These are phyloP conservation scores for Pseudonitzschia delicatissima DNA, from an alignment of 108 stramenopile genomes.

Conservation along the genomic window DNA sequence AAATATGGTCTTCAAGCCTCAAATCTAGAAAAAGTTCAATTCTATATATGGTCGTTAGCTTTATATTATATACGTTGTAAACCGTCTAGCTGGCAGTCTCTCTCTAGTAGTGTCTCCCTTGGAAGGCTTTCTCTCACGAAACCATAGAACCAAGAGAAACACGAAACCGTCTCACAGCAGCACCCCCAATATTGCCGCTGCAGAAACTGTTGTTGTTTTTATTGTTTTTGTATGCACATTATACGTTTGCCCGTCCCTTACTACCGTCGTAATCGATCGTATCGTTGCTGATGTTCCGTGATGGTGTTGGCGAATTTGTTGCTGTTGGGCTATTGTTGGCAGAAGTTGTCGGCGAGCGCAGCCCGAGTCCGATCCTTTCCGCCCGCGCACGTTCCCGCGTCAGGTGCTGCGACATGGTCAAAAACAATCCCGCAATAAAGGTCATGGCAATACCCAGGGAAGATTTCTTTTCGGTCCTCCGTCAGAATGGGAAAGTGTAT, in stretches of 20 bases:
- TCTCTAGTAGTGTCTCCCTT: too few relatives aligned
- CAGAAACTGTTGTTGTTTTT: not conserved
- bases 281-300: not conserved
- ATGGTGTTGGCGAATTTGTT: not conserved
- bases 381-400: conserved; percentile 23
- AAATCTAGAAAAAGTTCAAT: too few relatives aligned
- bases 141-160: too few relatives aligned
- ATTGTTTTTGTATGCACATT: not conserved
- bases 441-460: conserved; percentile 45
- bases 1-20: too few relatives aligned
- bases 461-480: conserved; percentile 38
- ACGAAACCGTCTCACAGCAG: too few relatives aligned
- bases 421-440: conserved; percentile 41
- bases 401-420: conserved; percentile 42
- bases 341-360: not conserved
- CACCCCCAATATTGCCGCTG: too few relatives aligned
- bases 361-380: not conserved
- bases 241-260: not conserved
- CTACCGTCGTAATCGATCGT: not conserved
- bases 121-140: too few relatives aligned
- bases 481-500: conserved; percentile 46
- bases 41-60: too few relatives aligned
- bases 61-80: too few relatives aligned
- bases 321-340: not conserved
- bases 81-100: too few relatives aligned